Evolutionary conservation across 2,329 filamentous ascomycete genomes (phyloP).

Genomic region (Aspergillus novofumigatus): DNA sequence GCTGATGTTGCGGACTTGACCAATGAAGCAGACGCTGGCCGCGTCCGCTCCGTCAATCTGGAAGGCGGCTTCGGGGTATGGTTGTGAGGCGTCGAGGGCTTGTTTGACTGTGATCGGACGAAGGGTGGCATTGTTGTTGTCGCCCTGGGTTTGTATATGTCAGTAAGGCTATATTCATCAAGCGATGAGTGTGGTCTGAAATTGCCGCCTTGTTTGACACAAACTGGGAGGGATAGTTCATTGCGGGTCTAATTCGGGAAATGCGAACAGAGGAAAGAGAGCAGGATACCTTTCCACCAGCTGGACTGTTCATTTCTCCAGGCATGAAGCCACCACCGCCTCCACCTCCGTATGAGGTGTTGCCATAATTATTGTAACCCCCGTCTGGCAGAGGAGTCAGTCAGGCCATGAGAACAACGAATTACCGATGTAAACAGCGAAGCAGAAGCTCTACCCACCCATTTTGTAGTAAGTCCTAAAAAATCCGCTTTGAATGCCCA

Average conservation of each 20-base stretch:
- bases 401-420: background rate
- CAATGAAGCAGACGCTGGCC: conserved; percentile 77
- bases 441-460: background rate
- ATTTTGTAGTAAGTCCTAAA: background rate
- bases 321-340: conserved; percentile 59
- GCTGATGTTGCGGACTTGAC: conserved; percentile 82
- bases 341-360: conserved; percentile 52
- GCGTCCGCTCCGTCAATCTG: conserved; percentile 73
- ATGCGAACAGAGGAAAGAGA: background rate
- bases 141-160: conserved; percentile 28
- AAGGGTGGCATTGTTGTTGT: conserved; percentile 72
- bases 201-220: background rate
- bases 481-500: background rate
- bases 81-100: conserved; percentile 74
- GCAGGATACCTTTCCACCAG: conserved; percentile 36
- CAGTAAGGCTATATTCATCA: background rate
- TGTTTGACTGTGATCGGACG: conserved; percentile 96
- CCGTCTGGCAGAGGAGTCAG: conserved; percentile 23
- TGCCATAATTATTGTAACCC: conserved; percentile 44
- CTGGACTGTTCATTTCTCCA: conserved; percentile 47
- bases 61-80: conserved; percentile 71
- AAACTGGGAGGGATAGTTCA: no score
- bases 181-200: background rate
- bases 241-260: background rate
- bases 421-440: background rate